Percentiles rank a stretch among this genome's conserved stretches.
phyloP scores from a whole-genome alignment of 2,329 filamentous ascomycete genomes.

The Aspergillus puulaauensis region DNA sequence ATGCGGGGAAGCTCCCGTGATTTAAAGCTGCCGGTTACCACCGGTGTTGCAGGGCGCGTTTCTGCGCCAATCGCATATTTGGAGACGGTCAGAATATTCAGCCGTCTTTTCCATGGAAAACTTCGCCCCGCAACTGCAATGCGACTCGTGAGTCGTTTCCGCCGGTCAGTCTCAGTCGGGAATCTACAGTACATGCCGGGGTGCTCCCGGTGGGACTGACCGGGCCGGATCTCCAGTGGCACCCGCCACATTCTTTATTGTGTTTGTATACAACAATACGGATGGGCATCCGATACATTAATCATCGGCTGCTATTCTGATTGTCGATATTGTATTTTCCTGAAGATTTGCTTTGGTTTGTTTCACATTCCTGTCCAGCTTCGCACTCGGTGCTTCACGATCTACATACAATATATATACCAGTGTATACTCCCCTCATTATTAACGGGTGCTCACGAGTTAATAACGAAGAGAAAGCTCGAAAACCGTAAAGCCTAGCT shows the following conservation, averaged over 20 bases:
- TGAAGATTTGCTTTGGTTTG: too few relatives aligned
- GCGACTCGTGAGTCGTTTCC: not conserved
- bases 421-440: too few relatives aligned
- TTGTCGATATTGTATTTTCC: not conserved
- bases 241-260: not conserved
- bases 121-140: not conserved
- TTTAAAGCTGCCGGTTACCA: conserved; percentile 13
- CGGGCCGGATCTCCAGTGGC: conserved; percentile 6
- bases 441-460: too few relatives aligned
- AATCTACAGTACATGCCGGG: not conserved
- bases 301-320: not conserved
- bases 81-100: not conserved
- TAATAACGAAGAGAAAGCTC: too few relatives aligned
- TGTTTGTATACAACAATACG: too few relatives aligned
- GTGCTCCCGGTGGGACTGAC: conserved; percentile 8
- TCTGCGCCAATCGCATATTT: not conserved
- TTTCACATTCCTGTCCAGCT: too few relatives aligned
- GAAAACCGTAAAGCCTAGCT: too few relatives aligned
- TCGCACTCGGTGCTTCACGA: too few relatives aligned
- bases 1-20: conserved; percentile 28
- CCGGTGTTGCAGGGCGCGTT: not conserved
- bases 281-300: not conserved
- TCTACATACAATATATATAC: too few relatives aligned
- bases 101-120: not conserved
- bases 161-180: not conserved